Evolutionary conservation across 495 filamentous ascomycete species (phyloP).

Genomic region (Penicillium alfredii): DNA sequence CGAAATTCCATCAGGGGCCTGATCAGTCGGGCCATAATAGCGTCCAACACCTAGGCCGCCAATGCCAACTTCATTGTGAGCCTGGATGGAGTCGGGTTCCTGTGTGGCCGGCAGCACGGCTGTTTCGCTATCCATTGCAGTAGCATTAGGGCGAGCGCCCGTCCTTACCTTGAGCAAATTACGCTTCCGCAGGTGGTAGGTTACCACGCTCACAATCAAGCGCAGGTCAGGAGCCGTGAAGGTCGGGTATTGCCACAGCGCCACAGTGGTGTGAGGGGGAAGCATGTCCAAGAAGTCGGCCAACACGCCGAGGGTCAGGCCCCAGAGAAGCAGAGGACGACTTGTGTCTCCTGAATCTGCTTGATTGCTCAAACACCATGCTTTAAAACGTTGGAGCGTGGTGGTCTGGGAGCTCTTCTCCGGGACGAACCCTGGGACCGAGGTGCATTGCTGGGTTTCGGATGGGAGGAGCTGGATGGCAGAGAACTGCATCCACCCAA

Average conservation of each 20-base stretch:
- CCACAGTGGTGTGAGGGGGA: slow-evolving; percentile 55
- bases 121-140: slow-evolving; percentile 38
- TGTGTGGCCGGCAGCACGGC: slow-evolving; percentile 35
- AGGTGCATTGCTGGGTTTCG: slow-evolving; percentile 52
- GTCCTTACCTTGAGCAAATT: slow-evolving; percentile 43
- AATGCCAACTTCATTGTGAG: slow-evolving; percentile 41
- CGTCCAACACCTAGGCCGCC: slow-evolving; percentile 42
- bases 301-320: slow-evolving; percentile 64
- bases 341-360: slow-evolving; percentile 22
- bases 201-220: slow-evolving; percentile 54
- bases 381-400: slow-evolving; percentile 22
- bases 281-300: slow-evolving; percentile 69
- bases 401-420: slow-evolving; percentile 8
- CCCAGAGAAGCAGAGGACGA: slow-evolving; percentile 65
- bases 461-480: slow-evolving; percentile 60
- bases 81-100: slow-evolving; percentile 13
- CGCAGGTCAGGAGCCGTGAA: slow-evolving; percentile 63
- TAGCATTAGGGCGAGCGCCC: slow-evolving; percentile 32
- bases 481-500: slow-evolving; percentile 68
- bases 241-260: slow-evolving; percentile 66
- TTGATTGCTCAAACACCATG: slow-evolving; percentile 31
- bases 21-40: slow-evolving; percentile 33
- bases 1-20: slow-evolving; percentile 21
- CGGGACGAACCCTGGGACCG: slow-evolving; percentile 42
- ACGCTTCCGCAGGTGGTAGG: slow-evolving; percentile 52